Conservation (phyloP, 225 moss, liverwort and hornwort species). For the Pseudoscleropodium purum region DNA sequence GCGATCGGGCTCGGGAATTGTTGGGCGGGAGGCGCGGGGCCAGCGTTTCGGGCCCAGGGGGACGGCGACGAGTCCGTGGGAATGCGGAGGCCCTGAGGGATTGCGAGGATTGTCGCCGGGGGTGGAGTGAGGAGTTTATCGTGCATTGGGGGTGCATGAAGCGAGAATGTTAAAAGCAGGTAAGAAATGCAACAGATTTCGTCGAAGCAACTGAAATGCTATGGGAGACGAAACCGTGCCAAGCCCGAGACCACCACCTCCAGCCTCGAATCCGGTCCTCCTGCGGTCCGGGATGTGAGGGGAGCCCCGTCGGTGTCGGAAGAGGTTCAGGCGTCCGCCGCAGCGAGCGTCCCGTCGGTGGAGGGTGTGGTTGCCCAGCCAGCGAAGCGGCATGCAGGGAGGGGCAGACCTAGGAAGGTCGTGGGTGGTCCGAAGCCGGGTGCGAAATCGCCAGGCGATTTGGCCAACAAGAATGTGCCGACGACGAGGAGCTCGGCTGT, state of each 20-base stretch:
- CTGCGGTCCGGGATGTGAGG: constrained; percentile 18
- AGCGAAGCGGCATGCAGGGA: constrained; percentile 28
- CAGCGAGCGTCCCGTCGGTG: constrained; percentile 5
- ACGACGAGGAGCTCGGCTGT: constrained; percentile 42
- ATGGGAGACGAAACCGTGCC: constrained; percentile 56
- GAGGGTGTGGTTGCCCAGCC: constrained; percentile 4
- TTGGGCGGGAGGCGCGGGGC: background rate
- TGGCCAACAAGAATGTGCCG: constrained; percentile 23
- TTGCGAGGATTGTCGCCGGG: background rate
- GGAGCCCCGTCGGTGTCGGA: constrained; percentile 15
- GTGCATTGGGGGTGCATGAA: constrained; percentile 36
- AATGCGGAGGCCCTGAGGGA: background rate
- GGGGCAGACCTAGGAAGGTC: constrained; percentile 39
- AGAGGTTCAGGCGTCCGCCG: constrained; percentile 14
- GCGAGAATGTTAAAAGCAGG: constrained; percentile 60
- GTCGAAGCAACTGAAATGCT: constrained; percentile 67
- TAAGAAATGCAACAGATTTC: constrained; percentile 67
- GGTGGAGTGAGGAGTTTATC: background rate
- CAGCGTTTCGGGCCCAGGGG: background rate
- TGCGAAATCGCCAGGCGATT: constrained; percentile 18
- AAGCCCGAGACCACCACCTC: constrained; percentile 26
- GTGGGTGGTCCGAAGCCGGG: constrained; percentile 16
- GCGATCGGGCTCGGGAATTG: background rate
- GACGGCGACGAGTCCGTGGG: background rate
- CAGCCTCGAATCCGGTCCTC: constrained; percentile 18